Base-by-base conservation (phyloP, 768 basidiomycete species). In the Tricholoma hemisulphureum region DNA sequence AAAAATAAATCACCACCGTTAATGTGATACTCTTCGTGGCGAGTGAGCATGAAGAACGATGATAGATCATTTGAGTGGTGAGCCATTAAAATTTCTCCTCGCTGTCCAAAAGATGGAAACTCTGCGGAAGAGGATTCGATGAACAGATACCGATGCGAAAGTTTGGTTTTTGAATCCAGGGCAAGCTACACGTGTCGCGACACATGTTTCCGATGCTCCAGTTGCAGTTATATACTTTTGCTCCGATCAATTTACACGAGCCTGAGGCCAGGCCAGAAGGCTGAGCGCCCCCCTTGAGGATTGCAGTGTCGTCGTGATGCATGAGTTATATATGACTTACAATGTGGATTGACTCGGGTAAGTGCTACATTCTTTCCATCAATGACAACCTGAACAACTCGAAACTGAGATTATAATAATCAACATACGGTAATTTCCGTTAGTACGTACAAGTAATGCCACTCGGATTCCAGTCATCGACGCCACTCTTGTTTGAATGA, bases 1-100 rank as follows among this genome's bases (percentile, higher is more conserved):
- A 84, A 78, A 13, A 71, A 75, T 0, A 83, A 63, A 58, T 83
- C 83, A 0, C 85, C 84, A 13, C 81, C 83, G 0, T 69, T 67
- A 10, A 86, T 62, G 60, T 78, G 84, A 55, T 80, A 86, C 2
- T 77, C 67, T 4, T 71, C 68, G 51, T 75, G 74, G 18, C 61
- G 63, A 6, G 65, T 62, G 21, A 73, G 56, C 51, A 67, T 61
- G 24, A 58, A 62, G 61, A 72, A 69, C 34, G 60, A 57, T 24
- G 41, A 59, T 11, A 62, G 60, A 20, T 58, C 59, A 28, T 23
- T 61, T 48, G 61, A 57, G 16, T 53, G 48, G 46, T 56, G 63
- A 34, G 58, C 20, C 65, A 69, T 66, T 10, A 66, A 32, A 6
- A 63, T 56, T 20, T 63, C 58, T 43, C 55, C 69, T 62, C 65